Evolutionary conservation across 352 stramenopile species (phyloP).

Genomic region (Heterotrichella gracilis): DNA sequence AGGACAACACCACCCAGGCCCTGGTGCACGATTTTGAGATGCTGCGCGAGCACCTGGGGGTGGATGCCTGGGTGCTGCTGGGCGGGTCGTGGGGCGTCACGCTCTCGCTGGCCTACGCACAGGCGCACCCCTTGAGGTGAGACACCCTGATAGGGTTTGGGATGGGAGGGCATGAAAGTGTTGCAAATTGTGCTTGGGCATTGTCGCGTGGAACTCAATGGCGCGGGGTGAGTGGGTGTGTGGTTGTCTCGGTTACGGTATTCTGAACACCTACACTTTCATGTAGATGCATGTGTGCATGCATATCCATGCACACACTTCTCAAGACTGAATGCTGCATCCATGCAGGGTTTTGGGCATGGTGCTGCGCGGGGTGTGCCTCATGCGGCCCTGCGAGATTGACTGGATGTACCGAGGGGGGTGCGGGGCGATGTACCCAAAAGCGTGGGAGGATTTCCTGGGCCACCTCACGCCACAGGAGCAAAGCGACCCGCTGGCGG

Average conservation of each 20-base stretch:
- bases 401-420: conserved; percentile 49
- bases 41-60: conserved; percentile 35
- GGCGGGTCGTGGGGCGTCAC: conserved; percentile 57
- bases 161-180: no score
- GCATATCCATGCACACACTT: no score
- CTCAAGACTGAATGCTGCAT: no score
- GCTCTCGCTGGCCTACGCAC: conserved; percentile 24
- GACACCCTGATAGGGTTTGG: no score
- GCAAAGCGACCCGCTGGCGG: conserved; percentile 37
- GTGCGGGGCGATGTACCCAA: conserved; percentile 48
- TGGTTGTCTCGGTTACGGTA: no score
- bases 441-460: conserved; percentile 49
- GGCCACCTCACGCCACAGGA: conserved; percentile 42
- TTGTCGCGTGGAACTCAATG: no score
- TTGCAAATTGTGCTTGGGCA: no score
- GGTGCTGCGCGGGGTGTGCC: conserved; percentile 48
- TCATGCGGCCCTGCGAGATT: conserved; percentile 43
- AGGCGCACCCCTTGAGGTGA: no score
- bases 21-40: conserved; percentile 55
- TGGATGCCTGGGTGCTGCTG: conserved; percentile 62
- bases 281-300: no score
- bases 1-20: conserved; percentile 57
- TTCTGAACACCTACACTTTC: no score
- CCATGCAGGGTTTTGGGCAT: conserved; percentile 37
- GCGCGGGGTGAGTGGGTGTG: no score